Conservation (phyloP, 371 early-diverging fungal species). For the Capniomyces stellatus region DNA sequence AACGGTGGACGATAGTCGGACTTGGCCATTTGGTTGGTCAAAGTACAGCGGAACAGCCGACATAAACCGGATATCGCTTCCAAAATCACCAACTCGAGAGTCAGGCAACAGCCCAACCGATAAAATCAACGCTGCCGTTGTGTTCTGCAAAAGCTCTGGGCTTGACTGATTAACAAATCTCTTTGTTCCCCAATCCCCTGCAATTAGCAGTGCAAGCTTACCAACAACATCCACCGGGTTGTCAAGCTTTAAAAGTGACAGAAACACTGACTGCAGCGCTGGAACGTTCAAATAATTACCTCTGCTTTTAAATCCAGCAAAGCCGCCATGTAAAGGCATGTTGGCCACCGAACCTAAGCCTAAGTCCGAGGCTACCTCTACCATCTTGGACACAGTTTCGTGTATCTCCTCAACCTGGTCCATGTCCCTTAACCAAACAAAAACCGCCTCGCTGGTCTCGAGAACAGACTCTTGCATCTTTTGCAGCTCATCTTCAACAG, state of each 20-base stretch:
- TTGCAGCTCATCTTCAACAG: neutral
- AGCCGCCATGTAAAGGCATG: too few relatives aligned
- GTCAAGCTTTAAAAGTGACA: neutral
- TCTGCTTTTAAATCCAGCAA: neutral
- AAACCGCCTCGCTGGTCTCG: neutral
- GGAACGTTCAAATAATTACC: too few relatives aligned
- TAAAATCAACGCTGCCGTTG: neutral
- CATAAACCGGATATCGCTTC: neutral
- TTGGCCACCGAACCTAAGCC: too few relatives aligned
- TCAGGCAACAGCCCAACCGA: neutral
- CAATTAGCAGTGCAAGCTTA: neutral
- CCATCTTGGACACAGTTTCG: neutral
- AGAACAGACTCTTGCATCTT: neutral
- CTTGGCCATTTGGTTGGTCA: neutral
- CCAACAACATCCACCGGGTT: too few relatives aligned
- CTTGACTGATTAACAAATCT: neutral
- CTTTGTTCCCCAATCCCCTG: neutral
- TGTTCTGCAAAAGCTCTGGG: neutral
- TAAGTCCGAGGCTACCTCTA: neutral
- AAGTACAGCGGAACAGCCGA: neutral
- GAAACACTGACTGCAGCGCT: neutral
- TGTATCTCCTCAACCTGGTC: neutral
- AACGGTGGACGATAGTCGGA: neutral
- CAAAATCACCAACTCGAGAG: neutral
- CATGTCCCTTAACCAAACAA: neutral